Evolutionary conservation across 495 filamentous ascomycete genomes (phyloP).

Genomic region (Penicillium taxi): DNA sequence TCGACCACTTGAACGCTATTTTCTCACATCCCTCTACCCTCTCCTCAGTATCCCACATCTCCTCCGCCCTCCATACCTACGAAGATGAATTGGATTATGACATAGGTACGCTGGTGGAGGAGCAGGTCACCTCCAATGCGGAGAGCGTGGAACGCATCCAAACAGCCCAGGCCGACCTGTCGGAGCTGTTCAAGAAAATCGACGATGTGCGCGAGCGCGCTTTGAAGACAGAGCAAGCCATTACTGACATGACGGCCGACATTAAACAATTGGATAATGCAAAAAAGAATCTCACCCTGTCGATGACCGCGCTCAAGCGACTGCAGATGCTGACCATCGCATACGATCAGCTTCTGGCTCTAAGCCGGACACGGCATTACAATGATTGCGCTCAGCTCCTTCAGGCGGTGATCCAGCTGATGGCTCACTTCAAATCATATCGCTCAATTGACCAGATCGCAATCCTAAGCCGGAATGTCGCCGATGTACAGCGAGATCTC

Average conservation of each 20-base stretch:
- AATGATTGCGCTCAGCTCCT: slow-evolving; percentile 91
- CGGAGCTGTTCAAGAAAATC: slow-evolving; percentile 87
- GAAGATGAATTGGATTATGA: slow-evolving; percentile 79
- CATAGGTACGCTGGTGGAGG: slow-evolving; percentile 66
- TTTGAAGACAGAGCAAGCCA: slow-evolving; percentile 84
- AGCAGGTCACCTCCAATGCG: slow-evolving; percentile 78
- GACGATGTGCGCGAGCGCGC: slow-evolving; percentile 87
- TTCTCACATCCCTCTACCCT: slow-evolving; percentile 90
- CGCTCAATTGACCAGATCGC: slow-evolving; percentile 97
- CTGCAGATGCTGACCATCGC: slow-evolving; percentile 98
- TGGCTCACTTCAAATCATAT: slow-evolving; percentile 98
- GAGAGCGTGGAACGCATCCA: slow-evolving; percentile 86
- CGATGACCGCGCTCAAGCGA: slow-evolving; percentile 95
- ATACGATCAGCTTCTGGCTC: slow-evolving; percentile 85
- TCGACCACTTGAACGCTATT: slow-evolving; percentile 85
- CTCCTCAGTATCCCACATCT: slow-evolving; percentile 64
- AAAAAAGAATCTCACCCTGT: slow-evolving; percentile 91
- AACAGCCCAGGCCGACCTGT: slow-evolving; percentile 79
- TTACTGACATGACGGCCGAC: slow-evolving; percentile 98
- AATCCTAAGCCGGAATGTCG: slow-evolving; percentile 83
- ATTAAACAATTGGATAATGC: slow-evolving; percentile 97
- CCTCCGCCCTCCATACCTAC: slow-evolving; percentile 61
- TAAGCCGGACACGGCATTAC: slow-evolving; percentile 84
- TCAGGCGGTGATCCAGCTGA: slow-evolving; percentile 93
- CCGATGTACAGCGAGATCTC: slow-evolving; percentile 87